phyloP scores from a whole-genome alignment of 2,329 filamentous ascomycete species.

The Cryoendolithus antarcticus region DNA sequence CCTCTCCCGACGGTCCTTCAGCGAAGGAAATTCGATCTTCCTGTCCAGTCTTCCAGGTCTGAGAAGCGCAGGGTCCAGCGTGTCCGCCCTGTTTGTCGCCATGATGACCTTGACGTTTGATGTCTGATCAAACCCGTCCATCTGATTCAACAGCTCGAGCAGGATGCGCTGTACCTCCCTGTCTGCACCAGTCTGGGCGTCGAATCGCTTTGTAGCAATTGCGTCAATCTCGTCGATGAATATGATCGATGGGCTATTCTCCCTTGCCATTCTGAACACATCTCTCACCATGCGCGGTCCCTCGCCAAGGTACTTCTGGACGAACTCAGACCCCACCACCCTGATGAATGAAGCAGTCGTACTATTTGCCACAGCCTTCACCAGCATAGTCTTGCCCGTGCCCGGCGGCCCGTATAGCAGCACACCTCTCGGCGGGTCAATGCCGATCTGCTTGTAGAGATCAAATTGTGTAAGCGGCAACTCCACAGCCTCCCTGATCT shows the following conservation, averaged over 20 bases:
- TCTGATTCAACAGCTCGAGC: slow-evolving; percentile 94
- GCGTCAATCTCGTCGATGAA: slow-evolving; percentile 99
- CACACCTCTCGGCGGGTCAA: slow-evolving; percentile 92
- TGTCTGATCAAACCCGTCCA: slow-evolving; percentile 99
- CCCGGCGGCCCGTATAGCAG: slow-evolving; percentile 91
- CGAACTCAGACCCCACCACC: slow-evolving; percentile 95
- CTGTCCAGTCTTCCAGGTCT: slow-evolving; percentile 90
- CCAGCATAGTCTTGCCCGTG: slow-evolving; percentile 92
- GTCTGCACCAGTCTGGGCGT: slow-evolving; percentile 94
- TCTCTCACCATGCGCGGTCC: slow-evolving; percentile 98
- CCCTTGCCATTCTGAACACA: slow-evolving; percentile 96
- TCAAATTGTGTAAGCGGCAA: slow-evolving; percentile 94
- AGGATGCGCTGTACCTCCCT: slow-evolving; percentile 97
- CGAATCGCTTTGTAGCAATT: slow-evolving; percentile 97
- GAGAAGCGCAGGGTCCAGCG: slow-evolving; percentile 84
- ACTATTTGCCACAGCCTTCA: slow-evolving; percentile 96
- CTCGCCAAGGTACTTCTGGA: slow-evolving; percentile 97
- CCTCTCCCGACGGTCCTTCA: slow-evolving; percentile 86
- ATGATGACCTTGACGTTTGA: slow-evolving; percentile 99
- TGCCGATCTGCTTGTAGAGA: slow-evolving; percentile 98
- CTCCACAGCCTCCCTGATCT: slow-evolving; percentile 95
- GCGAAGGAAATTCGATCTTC: slow-evolving; percentile 97
- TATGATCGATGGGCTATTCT: slow-evolving; percentile 97
- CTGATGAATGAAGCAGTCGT: slow-evolving; percentile 98
- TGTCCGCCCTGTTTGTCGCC: slow-evolving; percentile 97